These are phyloP conservation scores for Talaromyces sp. DNA, from an alignment of 2,329 filamentous ascomycete species.

Conservation along the genomic window DNA sequence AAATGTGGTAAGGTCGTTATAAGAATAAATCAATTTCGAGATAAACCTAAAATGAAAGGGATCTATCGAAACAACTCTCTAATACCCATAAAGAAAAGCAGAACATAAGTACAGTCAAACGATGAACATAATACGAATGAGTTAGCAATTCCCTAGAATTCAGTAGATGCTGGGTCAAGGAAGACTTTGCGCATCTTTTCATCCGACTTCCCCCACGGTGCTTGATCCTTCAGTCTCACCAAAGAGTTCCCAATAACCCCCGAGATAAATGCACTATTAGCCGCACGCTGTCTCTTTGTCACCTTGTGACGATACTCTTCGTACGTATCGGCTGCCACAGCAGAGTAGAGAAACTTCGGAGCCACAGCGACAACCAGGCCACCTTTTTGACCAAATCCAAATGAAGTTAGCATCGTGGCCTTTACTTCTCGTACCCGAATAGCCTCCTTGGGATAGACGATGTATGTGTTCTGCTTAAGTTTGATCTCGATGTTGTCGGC, in stretches of 20 bases:
- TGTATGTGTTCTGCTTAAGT: constrained; percentile 97
- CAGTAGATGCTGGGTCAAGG: neutral
- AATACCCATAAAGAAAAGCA: neutral
- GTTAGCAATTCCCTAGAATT: neutral
- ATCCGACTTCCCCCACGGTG: constrained; percentile 3
- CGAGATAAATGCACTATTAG: neutral
- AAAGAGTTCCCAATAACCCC: neutral
- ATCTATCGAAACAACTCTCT: no score
- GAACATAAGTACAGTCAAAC: neutral
- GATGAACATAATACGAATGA: neutral
- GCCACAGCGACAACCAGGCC: constrained; percentile 95
- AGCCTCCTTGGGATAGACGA: constrained; percentile 89
- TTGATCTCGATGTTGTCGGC: constrained; percentile 94
- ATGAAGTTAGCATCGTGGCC: constrained; percentile 96
- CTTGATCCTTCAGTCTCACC: neutral
- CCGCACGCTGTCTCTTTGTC: neutral
- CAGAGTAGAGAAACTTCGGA: constrained; percentile 77
- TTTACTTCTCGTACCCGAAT: constrained; percentile 98
- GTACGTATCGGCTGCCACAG: neutral
- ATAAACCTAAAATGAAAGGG: no score
- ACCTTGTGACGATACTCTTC: neutral
- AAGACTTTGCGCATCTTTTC: neutral
- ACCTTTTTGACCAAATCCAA: constrained; percentile 98
- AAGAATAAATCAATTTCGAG: no score
- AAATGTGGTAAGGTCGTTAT: no score